These are phyloP conservation scores for Draba incana DNA, from an alignment of 345 rosid genomes.

Conservation along the genomic window DNA sequence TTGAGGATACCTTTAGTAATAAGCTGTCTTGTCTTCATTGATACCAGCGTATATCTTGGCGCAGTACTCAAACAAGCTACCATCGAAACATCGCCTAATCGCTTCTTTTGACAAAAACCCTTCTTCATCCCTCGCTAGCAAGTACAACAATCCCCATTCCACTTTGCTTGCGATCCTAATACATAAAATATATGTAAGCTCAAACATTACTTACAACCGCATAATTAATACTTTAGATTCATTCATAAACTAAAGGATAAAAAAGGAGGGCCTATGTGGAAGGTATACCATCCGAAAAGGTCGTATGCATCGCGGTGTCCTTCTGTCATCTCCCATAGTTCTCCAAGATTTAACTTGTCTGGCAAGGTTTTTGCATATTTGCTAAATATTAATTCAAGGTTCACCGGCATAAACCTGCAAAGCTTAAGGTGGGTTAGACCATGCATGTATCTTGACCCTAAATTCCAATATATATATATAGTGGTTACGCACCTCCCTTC, in stretches of 20 bases:
- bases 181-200: not conserved
- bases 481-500: constrained; percentile 67
- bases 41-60: constrained; percentile 53
- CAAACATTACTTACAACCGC: not conserved
- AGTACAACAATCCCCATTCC: constrained; percentile 69
- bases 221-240: not conserved
- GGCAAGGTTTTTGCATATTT: constrained; percentile 75
- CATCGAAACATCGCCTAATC: constrained; percentile 68
- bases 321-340: constrained; percentile 83
- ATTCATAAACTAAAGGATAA: not conserved
- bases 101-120: constrained; percentile 87
- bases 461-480: not conserved
- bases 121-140: constrained; percentile 78
- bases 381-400: constrained; percentile 77
- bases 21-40: constrained; percentile 42
- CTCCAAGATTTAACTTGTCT: constrained; percentile 61
- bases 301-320: constrained; percentile 62
- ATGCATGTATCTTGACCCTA: not conserved
- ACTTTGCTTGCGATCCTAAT: constrained; percentile 59
- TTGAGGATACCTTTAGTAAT: constrained; percentile 23
- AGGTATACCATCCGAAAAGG: constrained; percentile 65
- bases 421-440: not conserved
- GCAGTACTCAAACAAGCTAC: constrained; percentile 79
- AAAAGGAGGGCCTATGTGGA: not conserved
- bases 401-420: constrained; percentile 60